Base-by-base conservation (phyloP, 306 rosid species). In the Vigna reflexopilosa region DNA sequence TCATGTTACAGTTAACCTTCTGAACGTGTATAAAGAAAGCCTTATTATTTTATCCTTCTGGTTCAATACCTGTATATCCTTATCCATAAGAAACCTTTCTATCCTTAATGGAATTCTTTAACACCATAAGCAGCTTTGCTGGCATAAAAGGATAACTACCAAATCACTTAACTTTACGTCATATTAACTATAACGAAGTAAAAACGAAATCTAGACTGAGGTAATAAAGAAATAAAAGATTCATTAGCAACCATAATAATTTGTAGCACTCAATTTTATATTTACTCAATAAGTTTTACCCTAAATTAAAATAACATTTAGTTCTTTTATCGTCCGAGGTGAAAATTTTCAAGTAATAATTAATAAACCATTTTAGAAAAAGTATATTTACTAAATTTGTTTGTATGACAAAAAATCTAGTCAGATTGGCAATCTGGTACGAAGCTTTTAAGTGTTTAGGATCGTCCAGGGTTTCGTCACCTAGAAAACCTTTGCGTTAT, bases 121-220 rank as follows among this genome's bases (percentile, higher is more conserved):
- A 38, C 40, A 36, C 70, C 51, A 38, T 65, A 14, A 10, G 24
- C 67, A 63, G 30, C 42, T 65, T 67, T 67, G 75, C 68, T 55
- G 63, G 65, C 75, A 22, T 50, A 67, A 67, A 74, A 44, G 66
- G 84, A 81, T 81, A 75, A 75, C 80, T 15, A 81, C 80, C 49
- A 58, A 57, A 67, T 81, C 72, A 74, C 80, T 67, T 28, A n/a
- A 19, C 67, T 61, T 30, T 13, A 8, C 63, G 32, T 67, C 72
- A 67, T 67, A 72, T 16, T 54, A 54, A 55, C 24, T 34, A 57
- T 20, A 28, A n/a, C 64, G 36, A 51, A 34, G 30, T 63, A 63
- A 50, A 1, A 15, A 5, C 6, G 3, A 50, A 50, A 4, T 8
- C 45, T 14, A 50, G 14, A 19, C 3, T 54, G 7, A 34, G 38